Base-by-base conservation (phyloP, 345 rosid species). In the Gossypium ekmanianum region DNA sequence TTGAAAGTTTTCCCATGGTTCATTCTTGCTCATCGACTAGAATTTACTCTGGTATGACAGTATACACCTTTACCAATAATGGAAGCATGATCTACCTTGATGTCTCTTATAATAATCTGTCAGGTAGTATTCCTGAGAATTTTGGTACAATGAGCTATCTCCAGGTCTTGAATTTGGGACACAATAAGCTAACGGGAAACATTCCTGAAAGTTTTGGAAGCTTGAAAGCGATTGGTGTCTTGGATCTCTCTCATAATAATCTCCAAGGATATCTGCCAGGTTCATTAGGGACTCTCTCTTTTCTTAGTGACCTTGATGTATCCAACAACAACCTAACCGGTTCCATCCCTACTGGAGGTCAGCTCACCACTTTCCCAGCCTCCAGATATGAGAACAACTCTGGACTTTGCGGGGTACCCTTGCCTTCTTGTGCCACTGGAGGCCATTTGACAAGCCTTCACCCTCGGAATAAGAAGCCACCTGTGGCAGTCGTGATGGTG, bases 71-170 rank as follows among this genome's bases (percentile, higher is more conserved):
- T 80, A 10, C 55, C 8, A 81, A 83, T 62, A 91, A 92, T 18
- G 98, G 98, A 66, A 92, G 91, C 83, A 87, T 94, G 91, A 91
- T 94, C 77, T 94, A 86, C 85, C 95, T 94, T 58, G 98, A 94
- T 74, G 80, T 94, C 54, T 87, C 98, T 22, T 94, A 94, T 81
- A 94, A 94, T 64, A 74, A 76, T 8, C 74, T 94, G 69, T 85
- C 90, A 0, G 98, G 97, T 71, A 76, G 80, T 27, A 88, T 94
- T 72, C 98, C 97, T 47, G 83, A 84, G 17, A 78, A 83, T 41
- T 89, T 87, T 72, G 98, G 97, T 77, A 74, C 81, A 17, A 81
- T 92, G 91, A 80, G 54, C 44, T 92, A 87, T 77, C 85, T 94
- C 78, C 97, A 87, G 78, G 98, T 94, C 78, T 85, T 94, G 88